phyloP scores from a whole-genome alignment of 1,284 basidiomycete genomes.

The Agroathelia rolfsii region DNA sequence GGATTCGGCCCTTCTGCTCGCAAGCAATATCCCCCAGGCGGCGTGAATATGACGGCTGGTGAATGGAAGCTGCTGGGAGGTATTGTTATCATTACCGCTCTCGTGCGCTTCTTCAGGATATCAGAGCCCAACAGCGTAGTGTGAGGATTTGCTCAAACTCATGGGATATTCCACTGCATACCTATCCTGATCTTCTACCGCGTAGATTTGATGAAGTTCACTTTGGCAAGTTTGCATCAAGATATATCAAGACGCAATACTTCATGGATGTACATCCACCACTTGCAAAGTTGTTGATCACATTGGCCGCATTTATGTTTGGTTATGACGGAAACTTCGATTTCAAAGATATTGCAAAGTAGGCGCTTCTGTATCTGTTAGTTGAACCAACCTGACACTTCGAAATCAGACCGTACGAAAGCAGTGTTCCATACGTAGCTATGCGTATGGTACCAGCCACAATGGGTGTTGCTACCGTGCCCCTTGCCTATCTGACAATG shows the following conservation, averaged over 20 bases:
- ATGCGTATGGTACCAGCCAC: slow-evolving; percentile 91
- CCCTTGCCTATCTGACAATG: slow-evolving; percentile 88
- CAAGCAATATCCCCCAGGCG: slow-evolving; percentile 43
- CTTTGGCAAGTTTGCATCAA: slow-evolving; percentile 90
- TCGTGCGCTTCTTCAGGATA: slow-evolving; percentile 72
- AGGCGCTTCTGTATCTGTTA: slow-evolving; percentile 22
- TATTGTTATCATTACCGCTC: slow-evolving; percentile 56
- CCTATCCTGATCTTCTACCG: slow-evolving; percentile 1
- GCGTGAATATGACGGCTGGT: slow-evolving; percentile 51
- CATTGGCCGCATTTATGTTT: slow-evolving; percentile 77
- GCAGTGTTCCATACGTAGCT: slow-evolving; percentile 89
- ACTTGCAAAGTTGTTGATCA: slow-evolving; percentile 91
- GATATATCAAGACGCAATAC: slow-evolving; percentile 85
- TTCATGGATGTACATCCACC: slow-evolving; percentile 98
- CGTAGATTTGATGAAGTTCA: slow-evolving; percentile 92
- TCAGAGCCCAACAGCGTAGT: slow-evolving; percentile 82
- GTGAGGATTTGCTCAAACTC: slow-evolving; percentile 39
- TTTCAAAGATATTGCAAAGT: slow-evolving; percentile 96
- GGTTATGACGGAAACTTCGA: slow-evolving; percentile 95
- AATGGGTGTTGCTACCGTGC: slow-evolving; percentile 86
- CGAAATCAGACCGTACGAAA: slow-evolving; percentile 58
- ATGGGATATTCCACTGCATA: background rate
- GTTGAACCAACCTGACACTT: slow-evolving; percentile 2
- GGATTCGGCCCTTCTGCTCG: slow-evolving; percentile 48
- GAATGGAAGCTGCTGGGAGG: slow-evolving; percentile 67